Percentiles rank a stretch among this genome's conserved stretches.
These are phyloP conservation scores for Candida easanensis DNA, from an alignment of 805 yeast species.

Conservation along the genomic window DNA sequence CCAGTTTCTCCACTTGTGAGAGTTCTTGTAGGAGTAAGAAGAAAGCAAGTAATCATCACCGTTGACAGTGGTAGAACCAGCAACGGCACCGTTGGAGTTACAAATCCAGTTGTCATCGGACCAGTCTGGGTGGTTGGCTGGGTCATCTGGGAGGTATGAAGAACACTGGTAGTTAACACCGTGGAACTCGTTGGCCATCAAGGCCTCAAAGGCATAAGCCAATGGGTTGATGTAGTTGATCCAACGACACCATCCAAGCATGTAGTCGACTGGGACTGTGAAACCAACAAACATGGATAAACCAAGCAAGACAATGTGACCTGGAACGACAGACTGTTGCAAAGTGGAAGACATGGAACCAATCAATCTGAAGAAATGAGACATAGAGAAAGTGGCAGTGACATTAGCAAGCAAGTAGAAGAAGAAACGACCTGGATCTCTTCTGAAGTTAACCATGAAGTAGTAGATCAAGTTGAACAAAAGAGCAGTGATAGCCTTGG, in stretches of 20 bases:
- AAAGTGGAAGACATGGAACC: slow-evolving; percentile 48
- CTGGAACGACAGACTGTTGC: slow-evolving; percentile 57
- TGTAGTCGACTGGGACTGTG: slow-evolving; percentile 51
- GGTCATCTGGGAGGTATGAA: slow-evolving; percentile 43
- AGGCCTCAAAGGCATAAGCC: slow-evolving; percentile 55
- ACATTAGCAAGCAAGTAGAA: slow-evolving; percentile 44
- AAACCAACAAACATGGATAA: slow-evolving; percentile 55
- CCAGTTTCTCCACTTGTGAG: slow-evolving; percentile 60
- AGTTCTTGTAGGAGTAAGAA: slow-evolving; percentile 42
- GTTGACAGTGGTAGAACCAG: slow-evolving; percentile 47
- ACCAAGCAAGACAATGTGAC: slow-evolving; percentile 46
- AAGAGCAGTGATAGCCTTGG: slow-evolving; percentile 41
- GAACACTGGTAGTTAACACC: slow-evolving; percentile 46
- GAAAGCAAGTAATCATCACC: slow-evolving; percentile 49
- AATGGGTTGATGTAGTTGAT: slow-evolving; percentile 59
- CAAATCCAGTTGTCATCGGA: slow-evolving; percentile 42
- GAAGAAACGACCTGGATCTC: slow-evolving; percentile 55
- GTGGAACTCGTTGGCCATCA: slow-evolving; percentile 56
- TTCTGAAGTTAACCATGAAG: slow-evolving; percentile 52
- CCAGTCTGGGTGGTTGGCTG: slow-evolving; percentile 25
- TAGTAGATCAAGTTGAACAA: slow-evolving; percentile 48
- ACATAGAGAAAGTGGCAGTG: slow-evolving; percentile 49
- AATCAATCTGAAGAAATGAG: slow-evolving; percentile 52
- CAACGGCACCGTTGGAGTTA: slow-evolving; percentile 50
- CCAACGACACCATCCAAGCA: slow-evolving; percentile 68